A percentile compares a stretch with the other conserved stretches of the same genome.
Conservation (phyloP, 2,329 filamentous ascomycete genomes). For the Venturia asperata region DNA sequence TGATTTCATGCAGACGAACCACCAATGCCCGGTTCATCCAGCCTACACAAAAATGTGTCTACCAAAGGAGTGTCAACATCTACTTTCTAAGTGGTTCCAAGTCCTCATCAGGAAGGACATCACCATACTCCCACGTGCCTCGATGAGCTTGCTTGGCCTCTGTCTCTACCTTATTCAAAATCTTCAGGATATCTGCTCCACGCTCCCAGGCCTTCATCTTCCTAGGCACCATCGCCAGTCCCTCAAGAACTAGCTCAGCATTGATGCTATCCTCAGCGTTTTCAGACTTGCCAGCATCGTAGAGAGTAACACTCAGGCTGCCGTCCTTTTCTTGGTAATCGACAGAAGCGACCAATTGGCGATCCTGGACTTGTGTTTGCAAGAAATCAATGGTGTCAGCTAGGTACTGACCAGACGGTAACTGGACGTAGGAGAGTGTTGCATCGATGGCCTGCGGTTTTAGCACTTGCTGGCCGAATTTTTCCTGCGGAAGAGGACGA, state of each 20-base stretch:
- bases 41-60: neutral
- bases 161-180: conserved; percentile 64
- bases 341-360: conserved; percentile 80
- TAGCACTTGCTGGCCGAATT: conserved; percentile 48
- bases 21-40: neutral
- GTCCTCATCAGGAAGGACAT: conserved; percentile 53
- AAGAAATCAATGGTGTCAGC: conserved; percentile 71
- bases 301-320: conserved; percentile 77
- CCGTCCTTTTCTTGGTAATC: conserved; percentile 81
- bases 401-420: conserved; percentile 81
- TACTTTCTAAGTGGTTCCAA: conserved; percentile 7
- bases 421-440: conserved; percentile 78
- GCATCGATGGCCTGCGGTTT: conserved; percentile 66
- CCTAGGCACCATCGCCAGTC: conserved; percentile 81
- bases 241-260: conserved; percentile 74
- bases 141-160: conserved; percentile 71
- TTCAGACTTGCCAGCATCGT: conserved; percentile 59
- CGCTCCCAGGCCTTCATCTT: conserved; percentile 91
- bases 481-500: conserved; percentile 67
- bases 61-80: neutral
- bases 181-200: conserved; percentile 63
- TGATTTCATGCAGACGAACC: neutral
- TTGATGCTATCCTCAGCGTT: conserved; percentile 75
- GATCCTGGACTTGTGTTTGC: conserved; percentile 64
- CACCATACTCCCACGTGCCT: conserved; percentile 98